These are phyloP conservation scores for Hemisphaericaspora xylanilytica DNA, from an alignment of 1,139 yeast genomes.

Conservation along the genomic window DNA sequence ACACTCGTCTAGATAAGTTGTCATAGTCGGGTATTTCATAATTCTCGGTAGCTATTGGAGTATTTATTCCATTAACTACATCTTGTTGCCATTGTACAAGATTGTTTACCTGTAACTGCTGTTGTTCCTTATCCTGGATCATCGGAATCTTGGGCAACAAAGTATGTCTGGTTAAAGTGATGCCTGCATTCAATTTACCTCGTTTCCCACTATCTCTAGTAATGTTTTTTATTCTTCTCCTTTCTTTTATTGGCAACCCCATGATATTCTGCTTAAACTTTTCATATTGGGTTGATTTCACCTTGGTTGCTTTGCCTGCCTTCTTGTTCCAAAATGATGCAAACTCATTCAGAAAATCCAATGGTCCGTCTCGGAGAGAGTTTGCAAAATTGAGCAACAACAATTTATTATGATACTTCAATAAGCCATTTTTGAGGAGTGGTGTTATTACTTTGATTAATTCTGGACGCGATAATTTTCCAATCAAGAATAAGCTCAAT, in stretches of 20 bases:
- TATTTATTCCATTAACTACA: conserved; percentile 82
- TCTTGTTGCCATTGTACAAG: conserved; percentile 91
- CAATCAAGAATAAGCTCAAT: conserved; percentile 71
- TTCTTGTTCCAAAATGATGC: conserved; percentile 58
- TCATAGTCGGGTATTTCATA: conserved; percentile 84
- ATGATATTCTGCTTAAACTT: conserved; percentile 80
- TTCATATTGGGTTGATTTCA: conserved; percentile 67
- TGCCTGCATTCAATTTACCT: conserved; percentile 71
- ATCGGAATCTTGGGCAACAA: conserved; percentile 87
- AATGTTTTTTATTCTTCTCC: conserved; percentile 80
- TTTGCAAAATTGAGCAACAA: conserved; percentile 81
- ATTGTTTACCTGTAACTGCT: conserved; percentile 50
- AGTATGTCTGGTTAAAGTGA: conserved; percentile 80
- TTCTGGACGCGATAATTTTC: conserved; percentile 76
- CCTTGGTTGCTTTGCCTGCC: conserved; percentile 43
- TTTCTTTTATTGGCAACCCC: conserved; percentile 81
- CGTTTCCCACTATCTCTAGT: conserved; percentile 79
- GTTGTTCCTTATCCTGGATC: conserved; percentile 56
- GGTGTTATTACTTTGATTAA: conserved; percentile 55
- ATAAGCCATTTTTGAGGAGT: conserved; percentile 50
- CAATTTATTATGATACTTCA: conserved; percentile 74
- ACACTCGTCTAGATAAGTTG: conserved; percentile 63
- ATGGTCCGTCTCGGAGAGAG: conserved; percentile 66
- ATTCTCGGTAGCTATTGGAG: conserved; percentile 76
- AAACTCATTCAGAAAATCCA: conserved; percentile 46